Conservation (phyloP, 2,329 filamentous ascomycete genomes). For the Sclerotinia glacialis region DNA sequence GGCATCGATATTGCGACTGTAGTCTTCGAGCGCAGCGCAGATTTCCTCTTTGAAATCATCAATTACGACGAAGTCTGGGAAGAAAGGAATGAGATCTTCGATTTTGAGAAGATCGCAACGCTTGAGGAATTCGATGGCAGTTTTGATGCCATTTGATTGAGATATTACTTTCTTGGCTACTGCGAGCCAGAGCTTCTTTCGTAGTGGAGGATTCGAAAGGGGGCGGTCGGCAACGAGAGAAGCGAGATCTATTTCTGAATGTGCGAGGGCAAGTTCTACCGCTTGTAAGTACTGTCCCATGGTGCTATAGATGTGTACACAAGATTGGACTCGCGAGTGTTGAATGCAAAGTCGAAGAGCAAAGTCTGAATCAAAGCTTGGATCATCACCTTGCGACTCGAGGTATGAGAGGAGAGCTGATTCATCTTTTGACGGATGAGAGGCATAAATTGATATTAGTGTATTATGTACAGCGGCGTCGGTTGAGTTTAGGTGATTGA, state of each 20-base stretch:
- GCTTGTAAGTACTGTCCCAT: constrained; percentile 95
- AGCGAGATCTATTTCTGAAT: constrained; percentile 86
- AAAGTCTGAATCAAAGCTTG: constrained; percentile 91
- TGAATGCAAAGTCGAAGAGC: constrained; percentile 93
- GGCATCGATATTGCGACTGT: constrained; percentile 83
- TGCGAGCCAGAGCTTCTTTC: constrained; percentile 93
- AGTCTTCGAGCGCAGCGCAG: constrained; percentile 87
- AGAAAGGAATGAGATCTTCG: constrained; percentile 96
- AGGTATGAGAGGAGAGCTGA: constrained; percentile 83
- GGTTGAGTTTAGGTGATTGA: constrained; percentile 77
- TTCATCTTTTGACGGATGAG: constrained; percentile 79
- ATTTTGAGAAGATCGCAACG: constrained; percentile 90
- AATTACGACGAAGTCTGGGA: constrained; percentile 97
- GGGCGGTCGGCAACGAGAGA: constrained; percentile 84
- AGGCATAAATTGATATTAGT: constrained; percentile 91
- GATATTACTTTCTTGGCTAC: constrained; percentile 93
- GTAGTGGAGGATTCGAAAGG: constrained; percentile 71
- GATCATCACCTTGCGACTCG: constrained; percentile 82
- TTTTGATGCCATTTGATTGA: constrained; percentile 81
- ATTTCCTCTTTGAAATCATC: constrained; percentile 99
- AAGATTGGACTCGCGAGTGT: constrained; percentile 86
- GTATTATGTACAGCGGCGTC: constrained; percentile 94
- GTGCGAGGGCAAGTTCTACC: constrained; percentile 86
- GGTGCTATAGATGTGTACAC: constrained; percentile 93
- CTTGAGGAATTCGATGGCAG: constrained; percentile 89